These are phyloP conservation scores for Aspergillus sp. DNA, from an alignment of 2,329 filamentous ascomycete species.

Conservation along the genomic window DNA sequence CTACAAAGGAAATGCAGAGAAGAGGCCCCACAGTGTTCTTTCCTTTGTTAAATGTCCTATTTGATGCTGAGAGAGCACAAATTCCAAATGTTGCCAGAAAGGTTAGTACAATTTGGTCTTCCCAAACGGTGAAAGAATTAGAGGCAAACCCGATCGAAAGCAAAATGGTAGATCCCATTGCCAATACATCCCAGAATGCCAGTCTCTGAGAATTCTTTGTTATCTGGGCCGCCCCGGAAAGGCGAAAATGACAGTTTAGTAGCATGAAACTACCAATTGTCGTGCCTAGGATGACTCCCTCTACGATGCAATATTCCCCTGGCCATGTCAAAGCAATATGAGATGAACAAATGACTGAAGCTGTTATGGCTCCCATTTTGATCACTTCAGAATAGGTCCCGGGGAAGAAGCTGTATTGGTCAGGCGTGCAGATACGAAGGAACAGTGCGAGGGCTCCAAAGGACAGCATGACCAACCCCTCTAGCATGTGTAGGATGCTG, in stretches of 20 bases:
- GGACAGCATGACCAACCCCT: background rate
- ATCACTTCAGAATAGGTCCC: background rate
- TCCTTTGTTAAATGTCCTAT: no score
- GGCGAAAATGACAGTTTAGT: background rate
- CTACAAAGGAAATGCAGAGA: constrained; percentile 53
- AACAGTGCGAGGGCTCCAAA: background rate
- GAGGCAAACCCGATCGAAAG: constrained; percentile 69
- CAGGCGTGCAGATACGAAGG: background rate
- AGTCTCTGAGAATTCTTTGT: background rate
- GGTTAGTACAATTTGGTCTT: constrained; percentile 88
- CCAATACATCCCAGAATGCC: background rate
- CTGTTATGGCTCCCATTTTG: background rate
- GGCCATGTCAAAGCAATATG: background rate
- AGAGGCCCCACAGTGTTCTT: constrained; percentile 62
- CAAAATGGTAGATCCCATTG: constrained; percentile 38
- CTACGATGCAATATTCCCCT: background rate
- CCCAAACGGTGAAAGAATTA: constrained; percentile 98
- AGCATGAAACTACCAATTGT: background rate
- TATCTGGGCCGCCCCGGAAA: background rate
- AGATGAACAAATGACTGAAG: background rate
- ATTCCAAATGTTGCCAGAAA: constrained; percentile 85
- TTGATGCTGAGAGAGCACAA: constrained; percentile 54
- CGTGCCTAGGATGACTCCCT: background rate
- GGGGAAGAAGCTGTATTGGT: background rate
- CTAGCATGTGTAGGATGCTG: background rate